Evolutionary conservation across 2,329 filamentous ascomycete genomes (phyloP).

Genomic region (Ophiostoma sp.): DNA sequence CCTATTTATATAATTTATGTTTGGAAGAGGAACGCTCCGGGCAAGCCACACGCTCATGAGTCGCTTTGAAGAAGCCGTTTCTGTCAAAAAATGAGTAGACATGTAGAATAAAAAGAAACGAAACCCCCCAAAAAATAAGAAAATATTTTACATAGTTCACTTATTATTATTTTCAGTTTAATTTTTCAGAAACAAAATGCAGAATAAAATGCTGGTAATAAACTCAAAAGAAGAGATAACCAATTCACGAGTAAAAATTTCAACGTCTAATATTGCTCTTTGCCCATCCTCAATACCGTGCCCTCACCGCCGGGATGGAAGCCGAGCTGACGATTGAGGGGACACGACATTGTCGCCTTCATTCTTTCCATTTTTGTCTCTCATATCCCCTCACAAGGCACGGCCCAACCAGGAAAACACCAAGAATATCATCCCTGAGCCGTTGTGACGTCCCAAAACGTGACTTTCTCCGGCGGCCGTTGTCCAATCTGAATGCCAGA

Average conservation of each 20-base stretch:
- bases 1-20: neutral
- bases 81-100: too few relatives aligned
- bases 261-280: neutral
- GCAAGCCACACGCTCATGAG: too few relatives aligned
- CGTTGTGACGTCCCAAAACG: constrained; percentile 9
- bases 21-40: neutral
- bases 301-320: constrained; percentile 1
- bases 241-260: too few relatives aligned
- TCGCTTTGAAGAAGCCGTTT: too few relatives aligned
- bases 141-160: too few relatives aligned
- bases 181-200: too few relatives aligned
- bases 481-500: neutral
- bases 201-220: too few relatives aligned
- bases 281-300: neutral
- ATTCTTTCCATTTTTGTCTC: neutral
- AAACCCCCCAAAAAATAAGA: too few relatives aligned
- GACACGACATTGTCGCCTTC: neutral
- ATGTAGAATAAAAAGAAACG: too few relatives aligned
- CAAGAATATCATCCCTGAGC: neutral
- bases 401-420: neutral
- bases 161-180: too few relatives aligned
- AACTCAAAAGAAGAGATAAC: too few relatives aligned
- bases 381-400: neutral
- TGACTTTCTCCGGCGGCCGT: constrained; percentile 1
- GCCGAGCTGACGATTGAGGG: neutral